phyloP scores from a whole-genome alignment of 257 asterid species.

The Solanum corneliomulleri region DNA sequence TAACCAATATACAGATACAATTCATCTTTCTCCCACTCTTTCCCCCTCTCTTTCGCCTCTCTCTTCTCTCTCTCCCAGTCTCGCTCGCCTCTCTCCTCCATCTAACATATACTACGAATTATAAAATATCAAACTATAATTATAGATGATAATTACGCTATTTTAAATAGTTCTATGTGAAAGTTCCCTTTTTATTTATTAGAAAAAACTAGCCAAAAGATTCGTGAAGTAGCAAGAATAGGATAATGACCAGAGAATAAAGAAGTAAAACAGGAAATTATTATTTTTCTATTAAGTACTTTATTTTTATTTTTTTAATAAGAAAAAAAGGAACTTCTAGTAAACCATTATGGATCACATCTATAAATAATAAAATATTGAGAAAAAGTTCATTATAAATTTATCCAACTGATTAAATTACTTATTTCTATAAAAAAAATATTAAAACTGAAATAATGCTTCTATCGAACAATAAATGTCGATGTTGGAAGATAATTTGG shows the following conservation, averaged over 20 bases:
- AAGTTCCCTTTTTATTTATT: no score
- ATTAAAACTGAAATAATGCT: neutral
- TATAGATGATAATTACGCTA: no score
- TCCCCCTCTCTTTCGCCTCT: no score
- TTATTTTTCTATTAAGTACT: neutral
- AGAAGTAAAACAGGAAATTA: neutral
- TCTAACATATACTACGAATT: no score
- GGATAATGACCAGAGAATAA: neutral
- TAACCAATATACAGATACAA: no score
- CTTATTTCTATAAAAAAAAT: neutral
- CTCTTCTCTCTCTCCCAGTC: no score
- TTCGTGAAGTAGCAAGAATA: neutral
- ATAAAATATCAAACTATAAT: no score
- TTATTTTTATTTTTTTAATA: neutral
- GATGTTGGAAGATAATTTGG: neutral
- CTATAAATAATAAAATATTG: neutral
- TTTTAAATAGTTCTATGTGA: no score
- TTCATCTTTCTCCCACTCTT: no score
- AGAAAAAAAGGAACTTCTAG: neutral
- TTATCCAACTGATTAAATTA: neutral
- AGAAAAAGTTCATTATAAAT: neutral
- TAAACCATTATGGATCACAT: neutral
- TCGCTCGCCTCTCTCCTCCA: no score
- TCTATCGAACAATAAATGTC: neutral
- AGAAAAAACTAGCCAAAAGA: neutral